Evolutionary conservation across 768 basidiomycete species (phyloP).

Genomic region (Hygrocybe coccinea): DNA sequence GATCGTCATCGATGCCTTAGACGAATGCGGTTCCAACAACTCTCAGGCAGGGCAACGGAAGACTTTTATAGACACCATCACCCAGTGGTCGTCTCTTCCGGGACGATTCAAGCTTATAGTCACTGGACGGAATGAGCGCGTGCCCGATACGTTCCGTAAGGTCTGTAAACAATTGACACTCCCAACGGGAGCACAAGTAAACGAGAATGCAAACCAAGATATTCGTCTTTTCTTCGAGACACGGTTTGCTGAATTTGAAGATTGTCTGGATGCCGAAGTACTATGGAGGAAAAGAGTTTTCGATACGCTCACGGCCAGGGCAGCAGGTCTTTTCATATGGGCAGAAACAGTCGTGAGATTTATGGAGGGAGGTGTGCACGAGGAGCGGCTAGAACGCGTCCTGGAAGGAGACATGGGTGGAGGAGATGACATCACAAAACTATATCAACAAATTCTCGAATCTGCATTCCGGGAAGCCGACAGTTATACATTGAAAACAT

Average conservation of each 20-base stretch:
- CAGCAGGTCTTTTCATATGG: slow-evolving; percentile 4
- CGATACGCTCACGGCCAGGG: neutral
- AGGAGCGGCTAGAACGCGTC: neutral
- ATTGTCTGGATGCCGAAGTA: neutral
- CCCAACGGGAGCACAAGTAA: neutral
- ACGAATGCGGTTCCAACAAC: neutral
- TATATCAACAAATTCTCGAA: neutral
- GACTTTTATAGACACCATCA: neutral
- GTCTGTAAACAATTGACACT: neutral
- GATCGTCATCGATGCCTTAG: neutral
- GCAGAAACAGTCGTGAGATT: neutral
- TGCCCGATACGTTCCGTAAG: neutral
- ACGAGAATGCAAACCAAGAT: neutral
- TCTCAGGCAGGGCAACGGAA: neutral
- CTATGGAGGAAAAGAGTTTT: slow-evolving; percentile 15
- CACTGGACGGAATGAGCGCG: slow-evolving; percentile 1
- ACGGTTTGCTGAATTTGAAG: neutral
- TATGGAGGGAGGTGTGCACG: neutral
- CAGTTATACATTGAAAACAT: neutral
- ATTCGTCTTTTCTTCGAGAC: neutral
- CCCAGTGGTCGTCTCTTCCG: slow-evolving; percentile 1
- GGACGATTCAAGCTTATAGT: neutral
- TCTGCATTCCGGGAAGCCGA: neutral
- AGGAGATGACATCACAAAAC: neutral
- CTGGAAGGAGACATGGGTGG: neutral